Base-by-base conservation (phyloP, 352 stramenopile genomes). In the Phytophthora uliginosa region DNA sequence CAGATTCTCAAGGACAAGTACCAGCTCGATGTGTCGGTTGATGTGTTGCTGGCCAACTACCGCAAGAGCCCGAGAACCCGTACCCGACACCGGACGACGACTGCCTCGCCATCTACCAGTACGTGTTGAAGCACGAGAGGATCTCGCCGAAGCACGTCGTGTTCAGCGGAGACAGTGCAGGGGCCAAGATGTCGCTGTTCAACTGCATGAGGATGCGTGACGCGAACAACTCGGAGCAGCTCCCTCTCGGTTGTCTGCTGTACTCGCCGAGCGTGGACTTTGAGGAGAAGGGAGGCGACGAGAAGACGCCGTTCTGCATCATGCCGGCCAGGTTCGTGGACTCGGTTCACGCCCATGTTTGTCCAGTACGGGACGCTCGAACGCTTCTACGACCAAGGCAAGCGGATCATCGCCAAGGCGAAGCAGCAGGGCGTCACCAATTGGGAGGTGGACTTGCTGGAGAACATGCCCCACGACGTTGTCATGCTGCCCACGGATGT, bases 321-420 rank as follows among this genome's bases (percentile, higher is more conserved):
- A 72, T 76, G 69, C 69, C 63, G 34, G 34, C 55, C 18, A 59
- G 22, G n/a, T 76, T 72, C 57, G 69, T 76, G 13, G 63, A 76
- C 31, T 54, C 52, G 1, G 69, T 72, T 8, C 69, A 76, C 52
- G 8, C 69, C 69, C 15, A 76, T 72, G 69, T 73, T 76, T 24
- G 57, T 72, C 6, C 69, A 76, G n/a, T 76, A 73, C 33, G 69
- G 63, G 26, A 76, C 69, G 6, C 69, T 76, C 1, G 69, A 76
- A 22, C 69, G 69, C 34, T 76, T 73, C 63, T 76, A 65, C 34
- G 69, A 67, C 1, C 69, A 76, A 31, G 69, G 69, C 17, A 76
- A 51, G 34, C 48, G 63, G 9, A 63, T 76, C 42, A 67, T 76
- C 42, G 50, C 63, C 2, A 72, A 72, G 18, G 69, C 56, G 2